Conservation (phyloP, 305 asterid genomes). For the Rubia occidens region DNA sequence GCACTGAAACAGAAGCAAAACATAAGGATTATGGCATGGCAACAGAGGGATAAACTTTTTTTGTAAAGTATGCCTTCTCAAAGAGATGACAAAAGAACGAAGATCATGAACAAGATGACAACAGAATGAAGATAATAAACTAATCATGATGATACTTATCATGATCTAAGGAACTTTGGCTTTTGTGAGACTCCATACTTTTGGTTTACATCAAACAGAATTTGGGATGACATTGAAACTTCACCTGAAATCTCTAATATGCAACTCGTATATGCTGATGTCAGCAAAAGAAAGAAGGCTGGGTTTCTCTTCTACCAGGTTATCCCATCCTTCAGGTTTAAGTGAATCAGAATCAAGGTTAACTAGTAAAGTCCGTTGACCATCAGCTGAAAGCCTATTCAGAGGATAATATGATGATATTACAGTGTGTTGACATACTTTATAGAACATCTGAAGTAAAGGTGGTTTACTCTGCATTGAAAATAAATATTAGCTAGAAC, state of each 20-base stretch:
- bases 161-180: background rate
- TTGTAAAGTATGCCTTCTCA: constrained; percentile 2
- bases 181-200: background rate
- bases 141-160: background rate
- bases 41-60: background rate
- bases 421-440: background rate
- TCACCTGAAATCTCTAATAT: constrained; percentile 96
- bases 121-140: background rate
- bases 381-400: constrained; percentile 77
- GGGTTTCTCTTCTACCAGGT: constrained; percentile 61
- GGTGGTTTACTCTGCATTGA: background rate
- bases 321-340: constrained; percentile 89
- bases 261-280: constrained; percentile 84
- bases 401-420: constrained; percentile 12
- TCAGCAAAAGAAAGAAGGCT: constrained; percentile 58
- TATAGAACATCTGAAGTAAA: background rate
- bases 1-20: constrained; percentile 39
- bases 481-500: background rate
- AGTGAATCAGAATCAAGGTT: constrained; percentile 61
- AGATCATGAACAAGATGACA: background rate
- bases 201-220: constrained; percentile 1
- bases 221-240: constrained; percentile 12
- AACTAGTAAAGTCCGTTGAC: constrained; percentile 54
- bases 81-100: background rate
- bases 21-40: background rate